A percentile compares a stretch with the other conserved stretches of the same genome.
These are phyloP conservation scores for Phytophthora fragariae DNA, from an alignment of 352 stramenopile species.

Conservation along the genomic window DNA sequence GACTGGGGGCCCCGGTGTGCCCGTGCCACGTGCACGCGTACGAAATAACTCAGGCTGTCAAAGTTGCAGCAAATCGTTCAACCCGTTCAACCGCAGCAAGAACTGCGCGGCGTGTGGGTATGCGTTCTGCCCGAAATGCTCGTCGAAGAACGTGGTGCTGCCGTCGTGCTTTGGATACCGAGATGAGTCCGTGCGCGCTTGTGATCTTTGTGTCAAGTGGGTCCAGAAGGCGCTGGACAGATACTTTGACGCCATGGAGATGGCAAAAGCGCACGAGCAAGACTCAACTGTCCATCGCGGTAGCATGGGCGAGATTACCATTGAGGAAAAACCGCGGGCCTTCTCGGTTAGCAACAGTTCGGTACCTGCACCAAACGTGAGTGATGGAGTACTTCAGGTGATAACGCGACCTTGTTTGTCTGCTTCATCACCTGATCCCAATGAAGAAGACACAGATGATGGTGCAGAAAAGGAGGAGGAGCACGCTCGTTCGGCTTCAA, in stretches of 20 bases:
- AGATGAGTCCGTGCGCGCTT: constrained; percentile 59
- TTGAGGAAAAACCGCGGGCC: constrained; percentile 29
- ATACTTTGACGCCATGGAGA: constrained; percentile 71
- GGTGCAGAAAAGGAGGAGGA: constrained; percentile 35
- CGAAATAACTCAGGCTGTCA: constrained; percentile 49
- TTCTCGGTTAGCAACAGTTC: constrained; percentile 18
- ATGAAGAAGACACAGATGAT: constrained; percentile 36
- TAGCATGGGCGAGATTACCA: constrained; percentile 28
- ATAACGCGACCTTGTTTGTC: constrained; percentile 28
- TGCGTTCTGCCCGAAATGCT: constrained; percentile 73
- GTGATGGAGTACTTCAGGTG: constrained; percentile 20
- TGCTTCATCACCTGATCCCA: constrained; percentile 31
- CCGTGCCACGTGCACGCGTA: constrained; percentile 45
- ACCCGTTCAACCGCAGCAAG: constrained; percentile 71
- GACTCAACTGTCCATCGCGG: constrained; percentile 18
- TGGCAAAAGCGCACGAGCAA: constrained; percentile 33
- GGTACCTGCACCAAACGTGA: constrained; percentile 15
- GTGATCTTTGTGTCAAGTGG: constrained; percentile 67
- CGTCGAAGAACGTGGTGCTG: constrained; percentile 60
- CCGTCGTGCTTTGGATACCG: constrained; percentile 66
- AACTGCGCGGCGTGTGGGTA: constrained; percentile 69
- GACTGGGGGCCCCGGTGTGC: constrained; percentile 43
- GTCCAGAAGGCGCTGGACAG: constrained; percentile 73
- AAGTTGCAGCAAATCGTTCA: constrained; percentile 72
- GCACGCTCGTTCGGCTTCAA: constrained; percentile 5